Percentiles rank a stretch among this genome's conserved stretches.
Evolutionary conservation across 2,329 filamentous ascomycete genomes (phyloP).

Genomic region (Ophiosphaerella narmari): DNA sequence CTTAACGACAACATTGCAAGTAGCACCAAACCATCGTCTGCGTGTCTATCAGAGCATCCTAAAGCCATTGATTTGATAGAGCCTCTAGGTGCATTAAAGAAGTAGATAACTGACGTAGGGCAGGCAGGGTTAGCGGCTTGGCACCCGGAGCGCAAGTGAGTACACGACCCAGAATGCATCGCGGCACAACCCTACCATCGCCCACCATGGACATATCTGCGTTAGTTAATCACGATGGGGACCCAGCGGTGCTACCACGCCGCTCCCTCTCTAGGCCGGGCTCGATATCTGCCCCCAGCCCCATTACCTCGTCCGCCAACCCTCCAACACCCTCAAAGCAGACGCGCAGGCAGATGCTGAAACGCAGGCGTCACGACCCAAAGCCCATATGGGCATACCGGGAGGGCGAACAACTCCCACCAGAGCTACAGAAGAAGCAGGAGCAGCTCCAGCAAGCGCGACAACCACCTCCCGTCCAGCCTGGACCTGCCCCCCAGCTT

Average conservation of each 20-base stretch:
- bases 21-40: background rate
- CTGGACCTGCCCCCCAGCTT: conserved; percentile 11
- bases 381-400: conserved; percentile 45
- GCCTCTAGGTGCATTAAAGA: conserved; percentile 1
- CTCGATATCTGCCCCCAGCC: conserved; percentile 33
- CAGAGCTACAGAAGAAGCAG: conserved; percentile 29
- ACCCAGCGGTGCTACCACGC: conserved; percentile 36
- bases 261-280: conserved; percentile 37
- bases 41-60: background rate
- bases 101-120: background rate
- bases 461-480: conserved; percentile 21
- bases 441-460: conserved; percentile 28
- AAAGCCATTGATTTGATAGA: no score
- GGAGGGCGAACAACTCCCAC: conserved; percentile 33
- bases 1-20: conserved; percentile 2
- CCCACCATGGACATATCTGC: conserved; percentile 43
- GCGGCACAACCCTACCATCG: conserved; percentile 29
- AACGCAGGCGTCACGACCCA: conserved; percentile 43
- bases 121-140: conserved; percentile 11
- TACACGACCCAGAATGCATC: conserved; percentile 19
- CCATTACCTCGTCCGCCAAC: conserved; percentile 33
- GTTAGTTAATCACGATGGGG: conserved; percentile 41
- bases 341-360: conserved; percentile 34
- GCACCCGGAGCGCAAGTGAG: conserved; percentile 9
- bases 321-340: conserved; percentile 31